Evolutionary conservation across 2,329 filamentous ascomycete species (phyloP), one percentile per base, ranked within the genome.

Genomic region (Cladosporium sp.): DNA sequence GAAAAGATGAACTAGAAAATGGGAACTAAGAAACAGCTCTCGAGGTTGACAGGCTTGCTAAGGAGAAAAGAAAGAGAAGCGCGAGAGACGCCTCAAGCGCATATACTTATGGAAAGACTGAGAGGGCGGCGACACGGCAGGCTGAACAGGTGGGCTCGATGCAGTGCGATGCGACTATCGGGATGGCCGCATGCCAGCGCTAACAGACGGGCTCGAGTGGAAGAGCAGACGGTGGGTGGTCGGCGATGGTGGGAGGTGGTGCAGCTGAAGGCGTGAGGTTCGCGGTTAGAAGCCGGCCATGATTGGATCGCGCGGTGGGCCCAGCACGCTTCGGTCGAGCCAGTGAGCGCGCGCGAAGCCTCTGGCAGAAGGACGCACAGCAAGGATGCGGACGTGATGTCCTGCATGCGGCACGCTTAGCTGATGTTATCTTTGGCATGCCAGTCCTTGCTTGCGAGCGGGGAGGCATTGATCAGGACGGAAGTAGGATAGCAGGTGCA

Each of bases 11-110:
- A 38, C 16, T 35, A 35, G 63, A 64, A 65, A 68, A 65, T 60
- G 64, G 70, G 70, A 70, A 71, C 70, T 66, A 72, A 72, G 64
- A 70, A 67, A 69, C 73, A 75, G 71, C 72, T 76, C 74, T 73
- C 61, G 63, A 68, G 68, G 62, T 74, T 74, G 68, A 75, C 72
- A 74, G 64, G 71, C 74, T 77, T 75, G 74, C 74, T 77, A 72
- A 70, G 72, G 70, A 73, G 65, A 67, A 64, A 67, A 68, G 63
- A 56, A 61, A 40, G 37, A 51, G 16, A 42, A 54, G 35, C 32
- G 33, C 22, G 22, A 50, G 31, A 46, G 43, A 50, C 32, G 52
- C 35, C 9, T 32, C 33, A 16, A 34, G 42, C 32, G 42, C 18
- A 28, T 41, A 45, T 52, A 52, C 49, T 52, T 46, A 53, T 46